Percentiles rank a stretch among this genome's conserved stretches.
phyloP scores from a whole-genome alignment of 164 flowering plant species.

The Vitis riparia region DNA sequence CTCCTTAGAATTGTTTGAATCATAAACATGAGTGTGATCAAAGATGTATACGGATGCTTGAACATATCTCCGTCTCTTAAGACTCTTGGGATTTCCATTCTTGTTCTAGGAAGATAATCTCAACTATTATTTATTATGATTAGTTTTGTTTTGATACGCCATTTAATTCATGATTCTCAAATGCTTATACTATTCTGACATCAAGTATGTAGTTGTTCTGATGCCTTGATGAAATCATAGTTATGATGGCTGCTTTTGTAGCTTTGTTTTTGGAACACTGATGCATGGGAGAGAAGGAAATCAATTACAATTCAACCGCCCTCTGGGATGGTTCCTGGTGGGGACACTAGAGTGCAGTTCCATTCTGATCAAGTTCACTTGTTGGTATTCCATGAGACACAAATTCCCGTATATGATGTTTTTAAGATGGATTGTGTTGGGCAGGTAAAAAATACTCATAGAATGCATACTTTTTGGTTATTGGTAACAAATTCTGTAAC shows the following conservation, averaged over 20 bases:
- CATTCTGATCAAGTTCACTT: slow-evolving; percentile 67
- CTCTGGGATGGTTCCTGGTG: slow-evolving; percentile 55
- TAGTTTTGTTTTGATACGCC: no score
- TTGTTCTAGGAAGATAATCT: no score
- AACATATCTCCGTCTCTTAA: no score
- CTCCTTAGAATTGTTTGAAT: no score
- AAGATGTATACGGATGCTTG: no score
- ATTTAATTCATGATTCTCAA: no score
- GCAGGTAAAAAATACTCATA: slow-evolving; percentile 43
- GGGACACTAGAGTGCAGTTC: slow-evolving; percentile 76
- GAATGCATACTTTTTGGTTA: background rate
- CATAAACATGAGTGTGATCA: no score
- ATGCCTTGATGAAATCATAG: no score
- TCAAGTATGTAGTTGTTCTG: no score
- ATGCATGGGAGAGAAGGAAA: slow-evolving; percentile 70
- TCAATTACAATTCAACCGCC: slow-evolving; percentile 55
- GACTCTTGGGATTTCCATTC: no score
- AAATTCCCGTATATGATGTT: slow-evolving; percentile 74
- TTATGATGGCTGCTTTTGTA: slow-evolving; percentile 20
- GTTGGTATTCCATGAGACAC: slow-evolving; percentile 75
- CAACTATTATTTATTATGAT: no score
- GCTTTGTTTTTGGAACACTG: slow-evolving; percentile 74
- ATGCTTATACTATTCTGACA: no score
- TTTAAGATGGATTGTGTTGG: slow-evolving; percentile 62
- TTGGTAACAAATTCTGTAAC: background rate